Evolutionary conservation across 192 early-diverging fungal genomes (phyloP), one percentile per base, ranked within the genome.

Genomic region (Entomortierella chlamydospora): DNA sequence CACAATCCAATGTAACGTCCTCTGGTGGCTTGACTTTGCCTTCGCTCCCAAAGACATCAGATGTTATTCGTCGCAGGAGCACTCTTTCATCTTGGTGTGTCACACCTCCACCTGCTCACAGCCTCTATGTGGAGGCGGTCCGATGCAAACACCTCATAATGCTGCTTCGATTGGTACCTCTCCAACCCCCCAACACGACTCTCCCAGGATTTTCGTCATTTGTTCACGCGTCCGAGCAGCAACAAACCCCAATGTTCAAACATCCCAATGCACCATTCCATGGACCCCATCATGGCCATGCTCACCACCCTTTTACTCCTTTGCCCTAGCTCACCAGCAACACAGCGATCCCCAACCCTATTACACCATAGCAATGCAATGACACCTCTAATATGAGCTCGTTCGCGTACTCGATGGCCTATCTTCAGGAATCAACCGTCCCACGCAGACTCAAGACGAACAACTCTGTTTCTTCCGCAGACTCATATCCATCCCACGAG

Each of bases 181-280:
- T 20, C 53, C 73, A 15, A 51, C 43, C 0, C 39, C 15, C 65
- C 30, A 60, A 9, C 20, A 69, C 42, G 11, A 70, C 68, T 22
- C 68, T 79, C 20, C 74, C 74, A 28, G 68, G 74, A 4, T 70
- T 79, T 43, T 61, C 61, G 13, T 79, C 74, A 2, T 70, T 79
- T 57, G 74, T 65, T 37, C 55, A 64, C 31, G 61, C 66, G 0
- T 47, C 68, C 23, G 62, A 79, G 10, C 55, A 68, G 15, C 28
- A 34, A 15, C 53, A 59, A 15, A 34, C 28, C 23, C 64, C 64
- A 45, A 10, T 45, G 25, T 55, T 30, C 53, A 55, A 18, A 53
- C 26, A 62, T 13, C 28, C 41, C 25, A 55, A 65, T 39, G 52
- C 53, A 1, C 26, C 64, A 9, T 9, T 56, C 28, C 25, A 56